These are phyloP conservation scores for Tylopilus felleus DNA, from an alignment of 768 basidiomycete species.

Conservation along the genomic window DNA sequence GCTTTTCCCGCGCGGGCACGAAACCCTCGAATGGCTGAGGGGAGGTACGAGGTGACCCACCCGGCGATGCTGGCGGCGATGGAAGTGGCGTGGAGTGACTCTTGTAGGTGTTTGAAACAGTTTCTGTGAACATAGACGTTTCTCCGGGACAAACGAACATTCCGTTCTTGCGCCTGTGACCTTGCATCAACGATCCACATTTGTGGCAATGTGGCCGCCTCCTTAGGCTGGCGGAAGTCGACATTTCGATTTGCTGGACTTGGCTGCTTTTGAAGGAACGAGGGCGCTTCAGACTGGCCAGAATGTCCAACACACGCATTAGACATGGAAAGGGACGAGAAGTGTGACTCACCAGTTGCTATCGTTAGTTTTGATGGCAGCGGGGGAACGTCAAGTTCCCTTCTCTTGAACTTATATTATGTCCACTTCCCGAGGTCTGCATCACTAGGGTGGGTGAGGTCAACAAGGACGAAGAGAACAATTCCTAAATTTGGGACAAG, in stretches of 20 bases:
- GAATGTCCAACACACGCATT: background rate
- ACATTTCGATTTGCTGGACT: conserved; percentile 16
- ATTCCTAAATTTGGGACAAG: conserved; percentile 25
- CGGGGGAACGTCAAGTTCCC: conserved; percentile 9
- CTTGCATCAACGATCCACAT: conserved; percentile 32
- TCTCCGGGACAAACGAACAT: conserved; percentile 27
- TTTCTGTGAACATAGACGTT: conserved; percentile 14
- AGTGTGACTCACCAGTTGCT: conserved; percentile 26
- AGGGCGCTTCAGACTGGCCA: background rate
- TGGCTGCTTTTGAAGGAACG: conserved; percentile 1
- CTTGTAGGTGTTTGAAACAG: conserved; percentile 8
- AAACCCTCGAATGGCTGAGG: conserved; percentile 13
- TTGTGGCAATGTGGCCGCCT: conserved; percentile 36
- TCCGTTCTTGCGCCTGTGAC: conserved; percentile 32
- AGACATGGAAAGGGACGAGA: background rate
- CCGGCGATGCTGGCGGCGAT: conserved; percentile 28
- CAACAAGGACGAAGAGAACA: conserved; percentile 12
- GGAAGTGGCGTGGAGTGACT: conserved; percentile 24
- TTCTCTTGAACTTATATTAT: conserved; percentile 25
- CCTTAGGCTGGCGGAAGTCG: conserved; percentile 28
- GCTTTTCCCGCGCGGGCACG: conserved; percentile 16
- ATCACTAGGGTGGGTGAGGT: conserved; percentile 3
- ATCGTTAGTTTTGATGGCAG: conserved; percentile 23
- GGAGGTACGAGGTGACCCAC: conserved; percentile 21
- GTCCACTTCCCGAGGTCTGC: conserved; percentile 2